Evolutionary conservation across 495 filamentous ascomycete species (phyloP).

Genomic region (Physcia stellaris): DNA sequence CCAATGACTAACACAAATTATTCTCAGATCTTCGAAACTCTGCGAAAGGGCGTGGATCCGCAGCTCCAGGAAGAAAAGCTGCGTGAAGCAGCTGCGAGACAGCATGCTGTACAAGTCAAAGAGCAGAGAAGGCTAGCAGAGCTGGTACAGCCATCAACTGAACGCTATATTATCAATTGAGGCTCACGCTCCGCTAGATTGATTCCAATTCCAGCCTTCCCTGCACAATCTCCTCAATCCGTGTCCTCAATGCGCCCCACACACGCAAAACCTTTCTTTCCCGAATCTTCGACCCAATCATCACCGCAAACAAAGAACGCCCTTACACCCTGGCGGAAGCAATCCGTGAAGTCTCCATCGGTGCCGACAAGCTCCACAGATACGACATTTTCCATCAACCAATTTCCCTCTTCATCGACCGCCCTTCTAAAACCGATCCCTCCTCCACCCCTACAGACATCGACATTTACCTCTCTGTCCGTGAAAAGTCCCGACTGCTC

Average conservation of each 20-base stretch:
- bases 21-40: slow-evolving; percentile 47
- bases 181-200: slow-evolving; percentile 35
- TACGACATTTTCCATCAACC: slow-evolving; percentile 76
- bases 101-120: slow-evolving; percentile 51
- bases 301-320: slow-evolving; percentile 49
- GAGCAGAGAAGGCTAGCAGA: slow-evolving; percentile 48
- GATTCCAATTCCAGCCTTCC: slow-evolving; percentile 67
- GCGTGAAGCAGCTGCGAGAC: slow-evolving; percentile 44
- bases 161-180: neutral
- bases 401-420: slow-evolving; percentile 68
- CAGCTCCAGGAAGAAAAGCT: slow-evolving; percentile 47
- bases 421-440: slow-evolving; percentile 42
- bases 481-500: slow-evolving; percentile 64
- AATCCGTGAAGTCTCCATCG: slow-evolving; percentile 50
- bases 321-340: slow-evolving; percentile 68
- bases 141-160: slow-evolving; percentile 25
- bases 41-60: slow-evolving; percentile 48
- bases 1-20: neutral
- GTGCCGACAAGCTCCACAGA: slow-evolving; percentile 53
- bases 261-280: slow-evolving; percentile 72
- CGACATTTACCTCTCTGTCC: slow-evolving; percentile 59
- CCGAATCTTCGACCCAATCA: slow-evolving; percentile 59
- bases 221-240: slow-evolving; percentile 67
- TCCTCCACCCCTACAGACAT: slow-evolving; percentile 55
- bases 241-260: slow-evolving; percentile 61